Base-by-base conservation (phyloP, 441 rosid genomes). In the Aleurites moluccanus region DNA sequence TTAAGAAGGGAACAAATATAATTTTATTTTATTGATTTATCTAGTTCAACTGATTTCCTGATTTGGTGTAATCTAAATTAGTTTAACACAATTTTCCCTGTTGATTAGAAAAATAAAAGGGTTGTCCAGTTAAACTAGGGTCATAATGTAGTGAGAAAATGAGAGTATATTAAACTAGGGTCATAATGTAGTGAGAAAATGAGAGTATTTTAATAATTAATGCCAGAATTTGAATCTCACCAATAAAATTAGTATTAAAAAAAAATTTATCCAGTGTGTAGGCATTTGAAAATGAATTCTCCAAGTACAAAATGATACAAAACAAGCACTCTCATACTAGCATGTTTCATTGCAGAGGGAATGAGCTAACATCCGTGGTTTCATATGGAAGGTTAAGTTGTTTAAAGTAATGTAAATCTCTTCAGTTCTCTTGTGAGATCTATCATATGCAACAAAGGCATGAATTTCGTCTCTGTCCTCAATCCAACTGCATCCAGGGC, bases 371-470 rank as follows among this genome's bases (percentile, higher is more conserved):
- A 21, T 52, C 57, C 64, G 23, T 69, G 73, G 67, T 85, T 77
- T 88, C 84, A 87, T 83, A 65, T 85, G 83, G 35, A 72, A 81
- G 38, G 83, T 75, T 71, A 90, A 69, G 65, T 49, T 75, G 68
- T 88, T 85, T 59, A 90, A 69, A 62, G 81, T 80, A 60, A 67
- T 55, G 62, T 85, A 87, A n/a, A 86, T 87, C 50, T 86, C 91
- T 40, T 77, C 74, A 20, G 76, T 70, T 80, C 84, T 85, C 65
- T 76, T 59, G 40, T 81, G 84, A 35, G 77, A 59, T 70, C 52
- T 70, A 38, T 81, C 81, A 53, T 64, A 14, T n/a, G 77, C 76
- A 35, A 78, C 69, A 62, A 81, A 81, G 56, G 68, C 21, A 56
- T 81, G 81, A 28, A 78, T 18, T 74, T 72, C 77, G 23, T 73